phyloP scores from a whole-genome alignment of 164 flowering plant species.

The Liriodendron chinense region DNA sequence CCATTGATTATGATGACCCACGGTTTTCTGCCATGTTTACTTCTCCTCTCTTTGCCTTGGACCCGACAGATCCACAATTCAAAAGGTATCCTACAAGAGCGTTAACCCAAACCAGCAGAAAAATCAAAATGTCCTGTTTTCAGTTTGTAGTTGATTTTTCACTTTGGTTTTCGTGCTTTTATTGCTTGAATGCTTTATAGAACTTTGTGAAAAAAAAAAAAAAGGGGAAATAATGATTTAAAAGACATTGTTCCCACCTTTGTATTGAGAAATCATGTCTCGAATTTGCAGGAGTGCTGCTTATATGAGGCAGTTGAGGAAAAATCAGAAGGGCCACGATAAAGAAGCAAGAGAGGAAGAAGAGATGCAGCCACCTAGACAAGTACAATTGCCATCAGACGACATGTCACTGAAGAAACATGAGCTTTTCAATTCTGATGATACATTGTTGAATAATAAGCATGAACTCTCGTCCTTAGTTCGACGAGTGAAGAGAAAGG shows the following conservation, averaged over 20 bases:
- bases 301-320: slow-evolving; percentile 58
- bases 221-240: neutral
- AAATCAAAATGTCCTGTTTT: neutral
- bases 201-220: neutral
- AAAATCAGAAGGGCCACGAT: slow-evolving; percentile 35
- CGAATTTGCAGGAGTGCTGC: slow-evolving; percentile 71
- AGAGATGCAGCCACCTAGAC: neutral
- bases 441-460: slow-evolving; percentile 5
- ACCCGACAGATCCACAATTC: slow-evolving; percentile 89
- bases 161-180: neutral
- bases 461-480: slow-evolving; percentile 20
- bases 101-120: neutral
- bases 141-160: neutral
- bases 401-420: slow-evolving; percentile 13
- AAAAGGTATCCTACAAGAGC: slow-evolving; percentile 49
- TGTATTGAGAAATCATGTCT: slow-evolving; percentile 5
- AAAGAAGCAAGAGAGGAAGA: slow-evolving; percentile 14
- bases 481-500: slow-evolving; percentile 32
- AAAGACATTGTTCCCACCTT: neutral
- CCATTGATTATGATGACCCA: slow-evolving; percentile 53
- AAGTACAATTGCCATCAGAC: slow-evolving; percentile 20
- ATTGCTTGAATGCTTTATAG: neutral
- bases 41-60: slow-evolving; percentile 66
- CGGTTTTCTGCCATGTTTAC: slow-evolving; percentile 61
- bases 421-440: slow-evolving; percentile 16